Percentiles rank a stretch among this genome's conserved stretches.
Evolutionary conservation across 1,284 basidiomycete genomes (phyloP).

Genomic region (Marasmius tenuissimus): DNA sequence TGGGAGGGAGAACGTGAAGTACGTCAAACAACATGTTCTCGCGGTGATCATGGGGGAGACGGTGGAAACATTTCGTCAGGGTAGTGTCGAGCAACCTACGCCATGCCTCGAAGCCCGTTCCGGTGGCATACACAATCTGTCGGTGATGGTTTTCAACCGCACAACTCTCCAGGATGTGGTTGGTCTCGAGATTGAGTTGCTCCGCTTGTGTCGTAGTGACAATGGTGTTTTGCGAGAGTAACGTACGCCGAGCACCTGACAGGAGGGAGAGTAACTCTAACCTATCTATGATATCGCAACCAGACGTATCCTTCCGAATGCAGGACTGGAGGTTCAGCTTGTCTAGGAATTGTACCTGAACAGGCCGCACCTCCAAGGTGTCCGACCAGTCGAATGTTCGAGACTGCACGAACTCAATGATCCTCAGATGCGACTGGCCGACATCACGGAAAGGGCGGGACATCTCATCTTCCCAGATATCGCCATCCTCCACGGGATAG

Average conservation of each 20-base stretch:
- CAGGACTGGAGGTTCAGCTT: conserved; percentile 78
- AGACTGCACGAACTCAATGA: conserved; percentile 86
- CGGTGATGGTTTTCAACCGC: conserved; percentile 86
- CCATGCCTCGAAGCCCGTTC: conserved; percentile 80
- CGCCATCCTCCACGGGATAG: conserved; percentile 39
- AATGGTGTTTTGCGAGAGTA: conserved; percentile 71
- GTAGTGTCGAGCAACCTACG: conserved; percentile 79
- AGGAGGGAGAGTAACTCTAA: conserved; percentile 69
- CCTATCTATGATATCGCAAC: conserved; percentile 83
- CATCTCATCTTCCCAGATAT: conserved; percentile 48
- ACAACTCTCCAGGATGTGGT: conserved; percentile 80
- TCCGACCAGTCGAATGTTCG: conserved; percentile 90
- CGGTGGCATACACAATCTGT: conserved; percentile 72
- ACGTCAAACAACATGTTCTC: conserved; percentile 89
- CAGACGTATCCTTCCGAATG: conserved; percentile 66
- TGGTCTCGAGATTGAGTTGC: conserved; percentile 68
- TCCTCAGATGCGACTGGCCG: conserved; percentile 78
- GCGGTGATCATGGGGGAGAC: conserved; percentile 75
- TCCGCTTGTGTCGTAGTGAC: conserved; percentile 64
- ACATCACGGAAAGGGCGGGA: conserved; percentile 66
- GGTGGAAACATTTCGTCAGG: conserved; percentile 81
- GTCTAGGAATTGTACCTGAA: conserved; percentile 69
- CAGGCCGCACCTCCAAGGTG: conserved; percentile 55
- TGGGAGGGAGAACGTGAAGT: conserved; percentile 71
- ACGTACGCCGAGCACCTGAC: conserved; percentile 53